Base-by-base conservation (phyloP, 2,329 filamentous ascomycete species). In the Graphilbum sp. region DNA sequence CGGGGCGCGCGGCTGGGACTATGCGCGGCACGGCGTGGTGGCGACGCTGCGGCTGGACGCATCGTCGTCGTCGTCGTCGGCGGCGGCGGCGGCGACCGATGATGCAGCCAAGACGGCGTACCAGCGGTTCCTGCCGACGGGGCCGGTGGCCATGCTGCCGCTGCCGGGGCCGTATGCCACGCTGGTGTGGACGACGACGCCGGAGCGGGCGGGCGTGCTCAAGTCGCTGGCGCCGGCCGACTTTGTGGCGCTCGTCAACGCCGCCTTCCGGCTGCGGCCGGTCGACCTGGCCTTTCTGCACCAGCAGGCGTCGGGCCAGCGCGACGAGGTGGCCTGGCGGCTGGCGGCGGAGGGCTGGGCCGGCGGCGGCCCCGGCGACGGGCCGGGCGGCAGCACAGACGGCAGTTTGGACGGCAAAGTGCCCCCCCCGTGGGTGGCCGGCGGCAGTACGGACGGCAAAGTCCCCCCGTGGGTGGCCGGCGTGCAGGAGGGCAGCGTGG, bases 151-250 rank as follows among this genome's bases (percentile, higher is more conserved):
- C 16, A 76, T 96, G 61, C 72, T 98, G 2, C 90, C 90, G 1
- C 64, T 98, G 9, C 90, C 90, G 0, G 81, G 82, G 17, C 80
- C 82, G 45, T 71, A 74, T 53, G 79, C 87, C 5, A 87, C 85
- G 1, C 66, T 98, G 5, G 90, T 98, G 16, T 98, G 90, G 90
- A 92, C 86, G 6, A 96, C 87, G 2, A 90, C 83, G 0, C 79
- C 86, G 0, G 67, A 75, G 39, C 76, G 84, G 43, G 90, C 88
- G 1, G 68, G 80, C 0, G 66, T 79, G 39, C 67, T 98, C 31
- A 95, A 93, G 62, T 71, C 69, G 29, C 67, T 98, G 5, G 62
- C 75, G 0, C 56, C 75, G 0, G 62, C 64, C 35, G 81, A 93
- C 52, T 92, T 98, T 52, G 61, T 78, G 15, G 78, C 85, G 24